Evolutionary conservation across 208 protist genomes (phyloP).

Genomic region (Leishmania martiniquensis): DNA sequence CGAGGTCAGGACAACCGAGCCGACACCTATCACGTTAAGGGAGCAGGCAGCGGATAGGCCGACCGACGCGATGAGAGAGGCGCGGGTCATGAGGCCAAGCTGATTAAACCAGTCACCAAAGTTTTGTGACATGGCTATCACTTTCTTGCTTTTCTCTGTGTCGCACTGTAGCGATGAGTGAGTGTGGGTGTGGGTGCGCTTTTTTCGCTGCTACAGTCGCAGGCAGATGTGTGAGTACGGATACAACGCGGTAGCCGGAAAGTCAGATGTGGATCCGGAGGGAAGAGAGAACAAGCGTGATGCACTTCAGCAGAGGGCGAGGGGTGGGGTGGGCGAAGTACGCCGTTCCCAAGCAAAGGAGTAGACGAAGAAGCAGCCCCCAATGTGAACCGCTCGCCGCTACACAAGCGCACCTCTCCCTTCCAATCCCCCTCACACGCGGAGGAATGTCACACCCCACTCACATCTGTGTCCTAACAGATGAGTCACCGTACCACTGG

Average conservation of each 20-base stretch:
- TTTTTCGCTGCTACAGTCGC: neutral
- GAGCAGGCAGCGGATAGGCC: constrained; percentile 47
- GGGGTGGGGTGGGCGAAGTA: neutral
- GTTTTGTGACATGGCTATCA: constrained; percentile 43
- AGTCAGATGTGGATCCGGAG: neutral
- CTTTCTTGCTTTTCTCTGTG: neutral
- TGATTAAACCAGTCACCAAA: constrained; percentile 79
- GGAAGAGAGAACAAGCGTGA: neutral
- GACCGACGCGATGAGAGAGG: constrained; percentile 44
- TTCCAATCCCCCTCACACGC: neutral
- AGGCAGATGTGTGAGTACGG: constrained; percentile 4
- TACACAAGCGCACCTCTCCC: neutral
- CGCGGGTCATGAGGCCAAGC: constrained; percentile 63
- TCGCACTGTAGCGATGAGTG: neutral
- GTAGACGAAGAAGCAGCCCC: neutral
- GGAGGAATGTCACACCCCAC: neutral
- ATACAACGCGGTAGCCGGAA: neutral
- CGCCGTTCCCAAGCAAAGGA: too few relatives aligned
- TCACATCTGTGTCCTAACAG: neutral
- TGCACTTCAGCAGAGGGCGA: neutral
- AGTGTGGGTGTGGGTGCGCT: neutral
- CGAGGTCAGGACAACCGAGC: constrained; percentile 40
- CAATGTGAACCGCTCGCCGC: neutral
- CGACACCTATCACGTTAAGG: constrained; percentile 39
- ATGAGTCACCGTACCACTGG: neutral